Percentiles rank a stretch among this genome's conserved stretches.
Evolutionary conservation across 208 protist genomes (phyloP).

Genomic region (Angomonas desouzai): DNA sequence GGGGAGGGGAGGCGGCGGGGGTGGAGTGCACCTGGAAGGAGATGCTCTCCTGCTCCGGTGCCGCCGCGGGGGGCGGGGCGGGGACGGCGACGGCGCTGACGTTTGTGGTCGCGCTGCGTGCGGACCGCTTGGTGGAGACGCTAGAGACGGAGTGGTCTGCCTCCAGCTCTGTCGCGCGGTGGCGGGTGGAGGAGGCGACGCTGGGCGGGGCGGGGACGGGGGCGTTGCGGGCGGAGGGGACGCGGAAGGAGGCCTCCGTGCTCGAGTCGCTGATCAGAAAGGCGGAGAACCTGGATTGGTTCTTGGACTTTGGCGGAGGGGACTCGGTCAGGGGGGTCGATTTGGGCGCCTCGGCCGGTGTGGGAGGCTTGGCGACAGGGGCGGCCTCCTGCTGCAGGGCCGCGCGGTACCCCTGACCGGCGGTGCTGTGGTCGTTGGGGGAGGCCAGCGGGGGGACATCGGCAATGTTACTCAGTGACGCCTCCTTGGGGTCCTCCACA

Average conservation of each 20-base stretch:
- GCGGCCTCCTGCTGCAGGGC: neutral
- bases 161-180: neutral
- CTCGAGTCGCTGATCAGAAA: conserved; percentile 6
- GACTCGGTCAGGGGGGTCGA: neutral
- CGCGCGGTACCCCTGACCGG: neutral
- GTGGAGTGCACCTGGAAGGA: neutral
- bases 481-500: neutral
- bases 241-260: neutral
- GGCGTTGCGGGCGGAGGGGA: neutral
- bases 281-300: conserved; percentile 1
- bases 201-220: neutral
- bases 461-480: conserved; percentile 2
- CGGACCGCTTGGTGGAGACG: conserved; percentile 2
- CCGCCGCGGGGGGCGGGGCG: too few relatives aligned
- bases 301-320: neutral
- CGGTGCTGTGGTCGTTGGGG: neutral
- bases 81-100: too few relatives aligned
- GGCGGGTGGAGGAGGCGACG: neutral
- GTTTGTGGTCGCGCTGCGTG: too few relatives aligned
- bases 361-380: neutral
- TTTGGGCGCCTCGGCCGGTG: neutral
- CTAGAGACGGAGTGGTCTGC: neutral
- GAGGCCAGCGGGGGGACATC: neutral
- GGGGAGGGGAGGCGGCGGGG: neutral
- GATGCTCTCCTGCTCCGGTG: neutral